A percentile compares a stretch with the other conserved stretches of the same genome.
Evolutionary conservation across 768 basidiomycete species (phyloP).

Genomic region (Mycena floridula): DNA sequence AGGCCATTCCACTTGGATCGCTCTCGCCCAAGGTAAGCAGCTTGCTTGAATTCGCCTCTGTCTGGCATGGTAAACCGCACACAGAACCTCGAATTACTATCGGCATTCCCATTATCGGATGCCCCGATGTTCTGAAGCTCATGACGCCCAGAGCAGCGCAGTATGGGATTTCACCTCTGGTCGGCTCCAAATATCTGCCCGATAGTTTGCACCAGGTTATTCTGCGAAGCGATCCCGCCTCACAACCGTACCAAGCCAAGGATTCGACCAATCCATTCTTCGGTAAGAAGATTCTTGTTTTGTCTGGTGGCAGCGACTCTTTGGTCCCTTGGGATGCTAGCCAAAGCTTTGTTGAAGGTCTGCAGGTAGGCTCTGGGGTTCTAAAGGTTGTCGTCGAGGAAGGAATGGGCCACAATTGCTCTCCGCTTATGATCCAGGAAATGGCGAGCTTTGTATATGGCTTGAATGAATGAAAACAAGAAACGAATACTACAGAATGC

Average conservation of each 20-base stretch:
- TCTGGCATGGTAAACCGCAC: slow-evolving; percentile 19
- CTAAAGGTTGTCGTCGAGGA: slow-evolving; percentile 48
- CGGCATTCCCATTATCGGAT: slow-evolving; percentile 59
- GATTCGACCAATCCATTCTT: slow-evolving; percentile 49
- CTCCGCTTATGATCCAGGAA: slow-evolving; percentile 51
- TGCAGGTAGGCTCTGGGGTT: slow-evolving; percentile 49
- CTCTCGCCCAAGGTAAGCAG: slow-evolving; percentile 40
- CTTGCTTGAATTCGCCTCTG: not conserved
- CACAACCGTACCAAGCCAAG: slow-evolving; percentile 30
- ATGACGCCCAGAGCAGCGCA: slow-evolving; percentile 49
- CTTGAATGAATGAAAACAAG: slow-evolving; percentile 3
- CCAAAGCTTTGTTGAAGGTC: slow-evolving; percentile 44
- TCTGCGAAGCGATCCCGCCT: slow-evolving; percentile 37
- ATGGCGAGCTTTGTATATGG: slow-evolving; percentile 28
- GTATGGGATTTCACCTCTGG: slow-evolving; percentile 27
- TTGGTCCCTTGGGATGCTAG: slow-evolving; percentile 64
- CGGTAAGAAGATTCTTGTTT: slow-evolving; percentile 67
- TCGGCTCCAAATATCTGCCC: slow-evolving; percentile 37
- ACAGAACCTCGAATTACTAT: slow-evolving; percentile 39
- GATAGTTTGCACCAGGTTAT: slow-evolving; percentile 43
- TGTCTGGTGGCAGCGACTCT: slow-evolving; percentile 60
- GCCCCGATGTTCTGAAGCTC: slow-evolving; percentile 60
- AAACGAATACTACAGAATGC: not conserved
- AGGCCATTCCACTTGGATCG: slow-evolving; percentile 79
- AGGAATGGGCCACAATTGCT: slow-evolving; percentile 58